Conservation (phyloP, 2,329 filamentous ascomycete genomes). For the Orbilia quercus region DNA sequence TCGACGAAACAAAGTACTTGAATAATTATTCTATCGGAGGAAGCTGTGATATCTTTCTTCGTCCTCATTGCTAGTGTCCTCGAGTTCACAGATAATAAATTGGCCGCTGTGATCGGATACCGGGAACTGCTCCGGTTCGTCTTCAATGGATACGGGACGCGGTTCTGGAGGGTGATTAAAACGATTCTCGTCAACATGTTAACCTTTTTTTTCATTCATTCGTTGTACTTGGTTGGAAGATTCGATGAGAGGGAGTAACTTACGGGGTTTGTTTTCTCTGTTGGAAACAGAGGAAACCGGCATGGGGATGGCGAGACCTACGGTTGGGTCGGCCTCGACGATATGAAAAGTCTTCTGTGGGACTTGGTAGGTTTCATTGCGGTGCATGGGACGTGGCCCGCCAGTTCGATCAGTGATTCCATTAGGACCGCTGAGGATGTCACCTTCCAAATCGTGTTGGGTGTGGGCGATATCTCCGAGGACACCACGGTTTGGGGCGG, state of each 20-base stretch:
- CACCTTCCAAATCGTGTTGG: conserved; percentile 10
- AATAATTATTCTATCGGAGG: neutral
- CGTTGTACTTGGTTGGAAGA: too few relatives aligned
- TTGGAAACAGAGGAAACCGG: too few relatives aligned
- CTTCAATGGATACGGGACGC: neutral
- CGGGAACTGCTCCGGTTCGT: neutral
- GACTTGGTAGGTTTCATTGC: neutral
- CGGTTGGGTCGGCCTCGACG: too few relatives aligned
- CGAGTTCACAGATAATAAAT: conserved; percentile 13
- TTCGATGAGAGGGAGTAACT: too few relatives aligned
- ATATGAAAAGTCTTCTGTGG: neutral
- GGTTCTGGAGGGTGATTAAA: neutral
- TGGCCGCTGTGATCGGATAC: conserved; percentile 1
- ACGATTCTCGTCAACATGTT: neutral
- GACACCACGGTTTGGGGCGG: neutral
- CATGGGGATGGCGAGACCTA: too few relatives aligned
- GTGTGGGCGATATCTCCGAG: neutral
- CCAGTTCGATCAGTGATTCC: neutral
- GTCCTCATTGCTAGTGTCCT: conserved; percentile 17
- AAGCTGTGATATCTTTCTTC: conserved; percentile 23
- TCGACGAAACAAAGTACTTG: neutral
- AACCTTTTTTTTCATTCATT: neutral
- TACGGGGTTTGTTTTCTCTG: too few relatives aligned
- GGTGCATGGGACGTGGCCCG: too few relatives aligned
- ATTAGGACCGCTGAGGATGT: conserved; percentile 20